A percentile compares a stretch with the other conserved stretches of the same genome.
These are phyloP conservation scores for Rhodomyrtus tomentosa DNA, from an alignment of 345 rosid genomes.

Conservation along the genomic window DNA sequence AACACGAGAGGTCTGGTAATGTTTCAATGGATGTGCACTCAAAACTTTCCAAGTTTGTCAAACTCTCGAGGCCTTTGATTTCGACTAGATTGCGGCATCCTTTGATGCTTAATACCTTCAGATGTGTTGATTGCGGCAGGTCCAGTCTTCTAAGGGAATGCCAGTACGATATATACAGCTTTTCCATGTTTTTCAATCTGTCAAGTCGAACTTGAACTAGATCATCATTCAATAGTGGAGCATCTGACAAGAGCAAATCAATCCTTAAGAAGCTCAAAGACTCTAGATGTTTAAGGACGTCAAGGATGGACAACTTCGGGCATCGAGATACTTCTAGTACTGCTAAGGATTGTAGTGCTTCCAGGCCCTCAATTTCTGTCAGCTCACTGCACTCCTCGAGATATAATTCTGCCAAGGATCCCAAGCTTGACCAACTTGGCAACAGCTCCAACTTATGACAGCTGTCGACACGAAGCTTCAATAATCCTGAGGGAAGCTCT, in stretches of 20 bases:
- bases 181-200: neutral
- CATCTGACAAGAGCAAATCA: neutral
- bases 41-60: neutral
- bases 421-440: neutral
- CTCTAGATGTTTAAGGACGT: neutral
- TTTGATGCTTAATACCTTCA: neutral
- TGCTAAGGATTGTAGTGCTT: neutral
- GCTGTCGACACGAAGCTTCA: fast-evolving
- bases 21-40: neutral
- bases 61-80: neutral
- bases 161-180: neutral
- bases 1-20: neutral
- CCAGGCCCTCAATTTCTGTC: neutral
- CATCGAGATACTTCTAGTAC: neutral
- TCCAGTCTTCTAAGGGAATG: neutral
- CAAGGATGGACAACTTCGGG: neutral
- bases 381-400: neutral
- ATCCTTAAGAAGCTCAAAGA: neutral
- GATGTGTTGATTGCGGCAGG: neutral
- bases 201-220: neutral
- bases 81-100: neutral
- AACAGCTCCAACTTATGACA: neutral
- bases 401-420: neutral
- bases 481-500: neutral
- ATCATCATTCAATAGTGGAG: neutral